Evolutionary conservation across 495 filamentous ascomycete genomes (phyloP).

Genomic region (Penicillium turbatum): DNA sequence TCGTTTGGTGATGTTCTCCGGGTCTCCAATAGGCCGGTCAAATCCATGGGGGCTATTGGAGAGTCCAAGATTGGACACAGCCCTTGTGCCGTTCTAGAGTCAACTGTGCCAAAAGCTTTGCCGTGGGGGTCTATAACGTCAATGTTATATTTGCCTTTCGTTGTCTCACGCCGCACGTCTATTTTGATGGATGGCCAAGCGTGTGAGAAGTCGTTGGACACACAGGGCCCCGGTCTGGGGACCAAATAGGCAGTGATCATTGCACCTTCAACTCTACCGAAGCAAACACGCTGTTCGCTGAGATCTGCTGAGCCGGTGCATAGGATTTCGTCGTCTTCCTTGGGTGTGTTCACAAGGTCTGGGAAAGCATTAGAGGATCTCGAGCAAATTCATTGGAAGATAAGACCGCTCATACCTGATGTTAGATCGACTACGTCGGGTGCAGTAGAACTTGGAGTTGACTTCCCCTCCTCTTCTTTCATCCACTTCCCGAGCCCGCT

Average conservation of each 20-base stretch:
- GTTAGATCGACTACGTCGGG: constrained; percentile 62
- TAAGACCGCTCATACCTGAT: constrained; percentile 34
- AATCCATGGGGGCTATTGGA: constrained; percentile 51
- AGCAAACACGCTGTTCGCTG: constrained; percentile 68
- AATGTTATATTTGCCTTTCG: constrained; percentile 55
- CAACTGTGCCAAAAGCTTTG: constrained; percentile 68
- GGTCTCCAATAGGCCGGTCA: constrained; percentile 60
- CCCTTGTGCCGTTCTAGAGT: constrained; percentile 60
- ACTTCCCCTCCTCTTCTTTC: constrained; percentile 47
- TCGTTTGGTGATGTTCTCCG: constrained; percentile 56
- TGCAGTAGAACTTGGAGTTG: constrained; percentile 16
- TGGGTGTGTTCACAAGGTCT: constrained; percentile 22
- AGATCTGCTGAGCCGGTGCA: constrained; percentile 43
- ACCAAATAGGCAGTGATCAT: constrained; percentile 64
- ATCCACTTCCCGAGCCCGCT: constrained; percentile 61
- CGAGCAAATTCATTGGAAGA: neutral
- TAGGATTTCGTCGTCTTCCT: constrained; percentile 43
- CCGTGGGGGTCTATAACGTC: constrained; percentile 65
- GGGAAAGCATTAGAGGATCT: neutral
- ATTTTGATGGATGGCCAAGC: constrained; percentile 74
- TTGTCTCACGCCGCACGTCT: constrained; percentile 51
- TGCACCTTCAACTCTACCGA: constrained; percentile 69
- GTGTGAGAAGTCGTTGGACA: constrained; percentile 30
- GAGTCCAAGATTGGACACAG: constrained; percentile 65
- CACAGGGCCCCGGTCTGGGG: constrained; percentile 56